Evolutionary conservation across 1,284 basidiomycete genomes (phyloP), one percentile per base, ranked within the genome.

Genomic region (Ceraceosorus guamensis): DNA sequence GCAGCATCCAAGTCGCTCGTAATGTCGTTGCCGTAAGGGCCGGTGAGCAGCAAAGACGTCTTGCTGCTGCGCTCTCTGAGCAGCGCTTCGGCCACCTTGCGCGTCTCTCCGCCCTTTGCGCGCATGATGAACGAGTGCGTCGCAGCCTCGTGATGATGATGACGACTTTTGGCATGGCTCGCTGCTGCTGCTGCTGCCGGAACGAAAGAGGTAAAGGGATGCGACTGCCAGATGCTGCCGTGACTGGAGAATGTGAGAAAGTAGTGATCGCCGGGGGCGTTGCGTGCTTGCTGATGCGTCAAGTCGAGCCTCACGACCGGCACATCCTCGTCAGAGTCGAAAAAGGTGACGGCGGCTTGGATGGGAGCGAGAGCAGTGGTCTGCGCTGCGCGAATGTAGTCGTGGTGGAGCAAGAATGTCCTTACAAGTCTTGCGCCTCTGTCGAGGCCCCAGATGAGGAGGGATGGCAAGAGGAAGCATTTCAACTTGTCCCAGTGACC

Each of bases 401-500:
- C 55, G 56, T 56, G 55, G 48, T 60, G 60, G 13, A 62, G 46
- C 45, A 59, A 4, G 1, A 30, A 45, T 10, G 57, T 48, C 3
- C 60, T 32, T 0, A 52, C 33, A 5, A 62, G 43, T 5, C 60
- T 43, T 2, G 46, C 41, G 7, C 7, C 46, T 8, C 60, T 52
- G 45, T 61, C 60, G n/a, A 50, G n/a, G 31, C 24, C 30, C 61
- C 61, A 62, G 45, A 61, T 18, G 24, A 50, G 10, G 37, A 63
- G 41, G 1, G 59, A 57, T 11, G 59, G 61, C 13, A 63, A 16
- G 33, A 62, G 48, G 55, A 62, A 62, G 45, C 54, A 56, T 16
- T 54, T 48, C n/a, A 62, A 54, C 39, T 57, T 34, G 11, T 37
- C 48, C 61, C 61, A 62, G 51, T 62, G 61, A 24, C 61, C 61